These are phyloP conservation scores for Candida bentonensis DNA, from an alignment of 805 yeast species.

Conservation along the genomic window DNA sequence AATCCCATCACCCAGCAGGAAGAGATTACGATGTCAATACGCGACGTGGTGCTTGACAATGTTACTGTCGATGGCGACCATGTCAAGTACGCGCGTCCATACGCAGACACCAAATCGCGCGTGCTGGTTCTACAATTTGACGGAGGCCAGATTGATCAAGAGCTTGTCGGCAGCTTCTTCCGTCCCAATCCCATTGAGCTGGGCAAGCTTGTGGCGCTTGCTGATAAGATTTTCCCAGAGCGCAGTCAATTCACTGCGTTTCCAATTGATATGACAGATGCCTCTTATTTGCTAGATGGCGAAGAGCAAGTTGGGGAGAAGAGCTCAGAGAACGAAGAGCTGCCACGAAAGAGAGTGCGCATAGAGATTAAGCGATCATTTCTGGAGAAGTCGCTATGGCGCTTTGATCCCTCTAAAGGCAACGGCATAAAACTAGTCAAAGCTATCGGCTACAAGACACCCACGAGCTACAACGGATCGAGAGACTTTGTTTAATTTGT, in stretches of 20 bases:
- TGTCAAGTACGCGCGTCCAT: slow-evolving; percentile 33
- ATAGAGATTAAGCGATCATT: background rate
- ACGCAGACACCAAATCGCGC: slow-evolving; percentile 26
- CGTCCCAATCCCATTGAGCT: background rate
- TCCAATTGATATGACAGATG: background rate
- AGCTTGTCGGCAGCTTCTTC: background rate
- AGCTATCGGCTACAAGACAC: background rate
- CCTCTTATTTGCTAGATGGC: background rate
- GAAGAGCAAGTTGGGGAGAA: background rate
- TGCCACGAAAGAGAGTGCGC: background rate
- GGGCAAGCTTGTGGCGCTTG: background rate
- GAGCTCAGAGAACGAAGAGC: background rate
- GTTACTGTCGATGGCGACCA: background rate
- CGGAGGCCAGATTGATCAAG: background rate
- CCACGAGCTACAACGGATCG: background rate
- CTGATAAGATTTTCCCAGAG: background rate
- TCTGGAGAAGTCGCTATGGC: background rate
- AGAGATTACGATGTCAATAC: slow-evolving; percentile 42
- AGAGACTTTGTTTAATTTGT: background rate
- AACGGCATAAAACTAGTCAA: background rate
- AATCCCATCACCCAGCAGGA: slow-evolving; percentile 39
- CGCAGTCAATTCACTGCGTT: background rate
- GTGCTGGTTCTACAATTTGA: slow-evolving; percentile 28
- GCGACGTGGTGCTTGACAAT: slow-evolving; percentile 24
- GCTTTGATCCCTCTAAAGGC: background rate